Evolutionary conservation across 441 rosid species (phyloP), one percentile per base, ranked within the genome.

Genomic region (Gossypium schwendimanii): DNA sequence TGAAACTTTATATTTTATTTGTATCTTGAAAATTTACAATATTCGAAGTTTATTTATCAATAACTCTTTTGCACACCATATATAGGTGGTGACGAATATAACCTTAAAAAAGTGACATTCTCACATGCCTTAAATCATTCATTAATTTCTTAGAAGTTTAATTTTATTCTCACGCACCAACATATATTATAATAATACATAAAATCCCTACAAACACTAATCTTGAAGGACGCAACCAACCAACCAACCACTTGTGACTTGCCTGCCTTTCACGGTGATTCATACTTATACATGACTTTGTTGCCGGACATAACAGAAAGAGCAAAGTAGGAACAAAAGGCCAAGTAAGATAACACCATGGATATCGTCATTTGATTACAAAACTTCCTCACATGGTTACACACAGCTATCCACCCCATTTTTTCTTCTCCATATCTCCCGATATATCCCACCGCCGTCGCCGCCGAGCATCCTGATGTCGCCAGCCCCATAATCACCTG

Each of bases 391-490:
- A 78, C 86, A n/a, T 36, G 61, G 20, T 75, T 68, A 73, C 94
- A 89, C 17, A 85, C 66, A 6, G 80, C 69, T 28, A 52, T 7
- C 94, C 92, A 86, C 2, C 81, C 83, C 18, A 80, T 44, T 61
- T 82, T 73, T 15, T 73, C 73, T 66, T 85, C 84, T 9, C 94
- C 95, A 15, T 78, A 75, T 21, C 62, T 71, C 41, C 88, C 77
- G 72, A 87, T 78, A 49, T 76, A 79, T 1, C 89, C 91, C 12
- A 84, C 69, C 1, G 94, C 87, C 0, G 83, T 79, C 11, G 77
- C 92, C 17, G 92, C 90, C 3, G 85, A 81, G 65, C 89, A 82
- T 50, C 86, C 92, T 11, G 92, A 80, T 23, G 75, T 77, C 75
- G 84, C 59, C 80, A 86, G 18, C 81, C 82, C 75, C 87, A 70